Base-by-base conservation (phyloP, 139 green algal genomes). In the Chlorella vulgaris region DNA sequence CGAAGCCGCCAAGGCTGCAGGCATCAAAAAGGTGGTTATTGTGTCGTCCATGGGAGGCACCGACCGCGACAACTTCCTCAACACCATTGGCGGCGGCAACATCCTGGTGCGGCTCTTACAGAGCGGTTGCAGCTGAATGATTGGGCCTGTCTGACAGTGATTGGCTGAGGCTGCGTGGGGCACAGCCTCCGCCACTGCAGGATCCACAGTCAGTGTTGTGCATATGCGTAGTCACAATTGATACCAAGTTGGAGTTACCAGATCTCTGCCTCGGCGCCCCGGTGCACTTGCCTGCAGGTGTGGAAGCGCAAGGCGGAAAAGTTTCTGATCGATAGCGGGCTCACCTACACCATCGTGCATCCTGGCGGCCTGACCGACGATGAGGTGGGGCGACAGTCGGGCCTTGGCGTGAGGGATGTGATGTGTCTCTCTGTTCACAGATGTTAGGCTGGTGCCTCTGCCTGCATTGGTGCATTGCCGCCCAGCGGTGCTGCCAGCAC, bases 301-400 rank as follows among this genome's bases (percentile, higher is more conserved):
- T 93, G 92, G 92, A 97, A 97, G 88, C 88, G 93, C 67, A 93
- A 92, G 67, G 91, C 94, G 13, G 94, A 97, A 87, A 83, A 94
- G 84, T 97, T 97, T 81, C 87, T 97, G 24, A 89, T 95, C 19
- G 83, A 81, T 36, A 74, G 50, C 29, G 91, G 83, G 4, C 36
- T 87, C n/a, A 81, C 78, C 36, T 84, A 84, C 67, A 87, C 83
- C 36, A 95, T 97, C 85, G 88, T 97, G 28, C 94, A 97, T 84
- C 74, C 74, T 29, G 94, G 93, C 51, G 94, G 94, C 39, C 85
- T 97, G 0, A 85, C 90, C 2, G 90, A 97, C 31, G 81, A 92
- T 38, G 58, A 67, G 69, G 69, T 76, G 40, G 10, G 69, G 36
- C 67, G 18, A 24, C 47, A 55, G 47, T 15, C 15, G 47, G 15